Conservation (phyloP, 2,329 filamentous ascomycete species). For the Aspergillus jensenii region DNA sequence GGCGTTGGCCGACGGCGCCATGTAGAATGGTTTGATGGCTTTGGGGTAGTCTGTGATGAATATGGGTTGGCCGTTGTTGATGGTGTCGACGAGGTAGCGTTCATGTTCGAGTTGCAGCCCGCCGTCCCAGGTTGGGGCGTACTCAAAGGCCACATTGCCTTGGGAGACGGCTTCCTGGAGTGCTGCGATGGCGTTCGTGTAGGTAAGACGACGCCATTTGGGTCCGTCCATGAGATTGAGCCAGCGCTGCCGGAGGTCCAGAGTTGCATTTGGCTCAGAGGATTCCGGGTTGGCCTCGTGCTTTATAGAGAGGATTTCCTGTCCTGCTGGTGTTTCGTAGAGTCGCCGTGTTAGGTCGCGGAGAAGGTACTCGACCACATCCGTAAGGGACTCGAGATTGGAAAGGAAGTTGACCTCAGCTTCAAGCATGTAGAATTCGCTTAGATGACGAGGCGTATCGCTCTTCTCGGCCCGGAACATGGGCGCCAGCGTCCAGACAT, state of each 20-base stretch:
- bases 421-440: conserved; percentile 99
- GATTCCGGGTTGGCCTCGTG: conserved; percentile 38
- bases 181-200: conserved; percentile 70
- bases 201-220: conserved; percentile 79
- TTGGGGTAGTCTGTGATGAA: conserved; percentile 95
- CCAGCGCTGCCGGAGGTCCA: conserved; percentile 69
- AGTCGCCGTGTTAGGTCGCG: conserved; percentile 55
- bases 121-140: conserved; percentile 67
- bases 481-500: conserved; percentile 91
- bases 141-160: conserved; percentile 59
- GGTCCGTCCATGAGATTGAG: conserved; percentile 56
- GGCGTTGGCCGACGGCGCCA: conserved; percentile 55
- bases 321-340: conserved; percentile 50
- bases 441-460: conserved; percentile 89
- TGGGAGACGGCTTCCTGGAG: conserved; percentile 60
- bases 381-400: conserved; percentile 69
- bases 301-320: conserved; percentile 56
- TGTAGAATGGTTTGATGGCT: conserved; percentile 88
- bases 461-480: conserved; percentile 92
- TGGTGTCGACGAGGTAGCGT: conserved; percentile 71
- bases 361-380: conserved; percentile 77
- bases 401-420: conserved; percentile 81
- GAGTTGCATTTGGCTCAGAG: conserved; percentile 34
- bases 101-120: conserved; percentile 92
- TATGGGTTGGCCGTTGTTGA: conserved; percentile 68